Percentiles rank a stretch among this genome's conserved stretches.
Evolutionary conservation across 495 filamentous ascomycete genomes (phyloP).

Genomic region (Aspergillus olivimuriae): DNA sequence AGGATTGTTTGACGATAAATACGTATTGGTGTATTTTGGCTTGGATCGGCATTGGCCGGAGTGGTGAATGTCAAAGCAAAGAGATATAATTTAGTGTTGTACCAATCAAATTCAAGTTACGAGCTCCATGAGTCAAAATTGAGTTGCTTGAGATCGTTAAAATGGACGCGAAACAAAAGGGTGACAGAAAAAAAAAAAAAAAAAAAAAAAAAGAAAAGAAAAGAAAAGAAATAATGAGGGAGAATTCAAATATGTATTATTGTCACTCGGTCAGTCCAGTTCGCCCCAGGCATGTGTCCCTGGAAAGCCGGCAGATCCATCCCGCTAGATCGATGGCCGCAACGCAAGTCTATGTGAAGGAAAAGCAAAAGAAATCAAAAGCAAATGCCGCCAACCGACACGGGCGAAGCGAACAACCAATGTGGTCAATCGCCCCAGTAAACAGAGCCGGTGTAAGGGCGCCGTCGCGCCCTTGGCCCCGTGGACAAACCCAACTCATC

Average conservation of each 20-base stretch:
- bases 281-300: constrained; percentile 19
- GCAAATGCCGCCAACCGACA: neutral
- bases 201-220: neutral
- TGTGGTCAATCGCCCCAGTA: neutral
- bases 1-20: too few species aligned
- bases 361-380: constrained; percentile 4
- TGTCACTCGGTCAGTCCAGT: constrained; percentile 11
- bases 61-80: too few species aligned
- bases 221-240: neutral
- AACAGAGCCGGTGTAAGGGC: constrained; percentile 4
- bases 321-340: constrained; percentile 12
- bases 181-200: neutral
- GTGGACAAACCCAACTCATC: constrained; percentile 14
- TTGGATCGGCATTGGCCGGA: too few species aligned
- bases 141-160: too few species aligned
- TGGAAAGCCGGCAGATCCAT: constrained; percentile 3
- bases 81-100: too few species aligned
- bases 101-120: too few species aligned
- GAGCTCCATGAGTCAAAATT: too few species aligned
- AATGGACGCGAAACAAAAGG: too few species aligned
- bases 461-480: constrained; percentile 10
- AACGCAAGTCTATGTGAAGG: constrained; percentile 12
- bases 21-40: too few species aligned
- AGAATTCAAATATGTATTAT: constrained; percentile 5
- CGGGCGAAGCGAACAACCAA: constrained; percentile 9